Evolutionary conservation across 78 protist genomes (phyloP), one percentile per base, ranked within the genome.

Genomic region (Dictyostelium purpureum): DNA sequence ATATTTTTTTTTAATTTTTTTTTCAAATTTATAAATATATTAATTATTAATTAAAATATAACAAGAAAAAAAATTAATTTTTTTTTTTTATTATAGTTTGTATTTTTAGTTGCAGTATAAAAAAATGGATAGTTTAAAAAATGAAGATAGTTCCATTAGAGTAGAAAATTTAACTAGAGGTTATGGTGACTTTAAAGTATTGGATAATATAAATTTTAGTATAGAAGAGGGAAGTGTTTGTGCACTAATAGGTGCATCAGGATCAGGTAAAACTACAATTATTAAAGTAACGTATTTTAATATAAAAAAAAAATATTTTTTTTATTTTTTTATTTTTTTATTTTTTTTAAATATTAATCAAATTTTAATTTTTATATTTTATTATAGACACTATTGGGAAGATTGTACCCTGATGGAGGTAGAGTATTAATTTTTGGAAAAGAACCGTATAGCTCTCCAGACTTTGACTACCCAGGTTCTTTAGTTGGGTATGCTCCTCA

Each of bases 401-500:
- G 76, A 42, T 66, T 77, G 24, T 28, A 28, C 10, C 56, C 74
- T 14, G 80, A 78, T 70, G 65, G 56, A 16, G 94, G 94, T 11
- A 35, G 2, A 16, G 70, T 77, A 28, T 4, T 40, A 40, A 71
- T 89, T 0, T 65, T 89, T 43, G 94, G 94, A 24, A 26, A 7
- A 28, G 56, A 75, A 28, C 94, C 94, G 14, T 45, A 71, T 61
- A 35, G 10, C 4, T 10, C 31, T 35, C 7, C 10, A 6, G 79
- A 70, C 1, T 63, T 47, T 31, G 42, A 28, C 12, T 11, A 79
- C 7, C 95, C 95, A 12, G 95, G 95, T 7, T 45, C 73, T 10
- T 43, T 12, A 10, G 12, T 93, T 21, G 96, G 96, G 0, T 93
- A 85, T 78, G 81, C 89, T 40, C 96, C 96, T 19, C 96, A 93